phyloP scores from a whole-genome alignment of 345 rosid species.

The Camelina sativa region DNA sequence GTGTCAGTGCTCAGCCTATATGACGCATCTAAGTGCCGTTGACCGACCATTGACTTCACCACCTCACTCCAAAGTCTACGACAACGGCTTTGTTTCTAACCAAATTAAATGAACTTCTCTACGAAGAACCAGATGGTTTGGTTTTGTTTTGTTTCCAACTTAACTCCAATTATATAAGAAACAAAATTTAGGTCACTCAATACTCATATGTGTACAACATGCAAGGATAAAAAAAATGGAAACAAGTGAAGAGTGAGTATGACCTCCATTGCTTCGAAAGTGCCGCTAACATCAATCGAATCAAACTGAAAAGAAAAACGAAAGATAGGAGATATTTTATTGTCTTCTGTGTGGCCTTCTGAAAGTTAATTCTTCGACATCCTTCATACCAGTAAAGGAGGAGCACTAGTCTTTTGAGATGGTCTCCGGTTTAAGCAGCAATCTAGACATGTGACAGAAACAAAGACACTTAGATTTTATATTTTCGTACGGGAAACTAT shows the following conservation, averaged over 20 bases:
- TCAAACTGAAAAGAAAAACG: not conserved
- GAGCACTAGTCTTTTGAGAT: constrained; percentile 1
- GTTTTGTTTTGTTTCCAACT: not conserved
- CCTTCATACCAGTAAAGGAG: not conserved
- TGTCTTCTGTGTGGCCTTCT: constrained; percentile 7
- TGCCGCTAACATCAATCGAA: not conserved
- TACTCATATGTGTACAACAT: constrained; percentile 9
- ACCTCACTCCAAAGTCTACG: not conserved
- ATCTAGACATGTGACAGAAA: constrained; percentile 28
- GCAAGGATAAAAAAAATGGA: not conserved
- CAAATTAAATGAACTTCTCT: not conserved
- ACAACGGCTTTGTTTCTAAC: not conserved
- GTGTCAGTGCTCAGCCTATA: constrained; percentile 1
- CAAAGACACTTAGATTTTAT: constrained; percentile 3
- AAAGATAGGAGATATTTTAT: constrained; percentile 1
- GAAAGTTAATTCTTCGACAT: not conserved
- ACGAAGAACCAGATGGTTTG: not conserved
- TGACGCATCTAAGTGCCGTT: constrained; percentile 3
- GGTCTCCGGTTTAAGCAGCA: not conserved
- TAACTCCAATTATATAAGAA: not conserved
- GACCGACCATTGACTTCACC: not conserved
- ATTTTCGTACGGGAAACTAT: not conserved
- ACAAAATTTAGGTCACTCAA: not conserved
- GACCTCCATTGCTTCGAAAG: not conserved
- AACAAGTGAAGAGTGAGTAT: not conserved